phyloP scores from a whole-genome alignment of 352 stramenopile species.

The Globisporangium nunn region DNA sequence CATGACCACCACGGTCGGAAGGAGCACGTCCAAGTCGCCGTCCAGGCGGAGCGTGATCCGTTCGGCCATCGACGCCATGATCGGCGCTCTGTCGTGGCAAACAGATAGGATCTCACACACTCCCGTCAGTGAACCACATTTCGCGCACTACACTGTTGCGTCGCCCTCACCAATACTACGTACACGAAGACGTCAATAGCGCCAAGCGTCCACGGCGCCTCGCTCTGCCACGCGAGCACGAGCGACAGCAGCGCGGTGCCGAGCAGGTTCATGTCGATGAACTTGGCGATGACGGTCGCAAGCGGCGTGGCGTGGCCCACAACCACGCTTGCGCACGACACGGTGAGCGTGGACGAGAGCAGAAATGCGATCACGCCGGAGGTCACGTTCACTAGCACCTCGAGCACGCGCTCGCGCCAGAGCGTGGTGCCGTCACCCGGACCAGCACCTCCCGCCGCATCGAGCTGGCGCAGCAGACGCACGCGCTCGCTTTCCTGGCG shows the following conservation, averaged over 20 bases:
- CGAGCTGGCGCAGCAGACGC: slow-evolving; percentile 4
- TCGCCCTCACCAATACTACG: slow-evolving; percentile 2
- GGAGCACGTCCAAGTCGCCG: slow-evolving; percentile 47
- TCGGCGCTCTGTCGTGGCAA: slow-evolving; percentile 26
- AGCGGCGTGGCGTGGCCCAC: slow-evolving; percentile 64
- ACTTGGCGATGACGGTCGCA: slow-evolving; percentile 52
- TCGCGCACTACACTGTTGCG: not conserved
- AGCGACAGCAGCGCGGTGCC: slow-evolving; percentile 63
- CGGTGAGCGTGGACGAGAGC: slow-evolving; percentile 66
- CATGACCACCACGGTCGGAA: slow-evolving; percentile 71
- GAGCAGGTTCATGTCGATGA: slow-evolving; percentile 83
- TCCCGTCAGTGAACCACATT: not conserved
- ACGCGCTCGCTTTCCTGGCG: slow-evolving; percentile 16
- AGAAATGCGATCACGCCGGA: slow-evolving; percentile 75
- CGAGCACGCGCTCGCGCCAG: slow-evolving; percentile 1
- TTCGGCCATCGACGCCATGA: slow-evolving; percentile 70
- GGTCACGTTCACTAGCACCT: slow-evolving; percentile 54
- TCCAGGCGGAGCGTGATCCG: slow-evolving; percentile 56
- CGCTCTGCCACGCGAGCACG: slow-evolving; percentile 67
- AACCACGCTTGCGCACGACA: slow-evolving; percentile 74
- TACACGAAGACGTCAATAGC: slow-evolving; percentile 79
- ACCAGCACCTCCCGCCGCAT: not conserved
- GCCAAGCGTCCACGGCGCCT: slow-evolving; percentile 65
- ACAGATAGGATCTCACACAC: not conserved
- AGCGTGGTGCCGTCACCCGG: not conserved